These are phyloP conservation scores for Microsporum audouinii DNA, from an alignment of 2,329 filamentous ascomycete genomes.

Conservation along the genomic window DNA sequence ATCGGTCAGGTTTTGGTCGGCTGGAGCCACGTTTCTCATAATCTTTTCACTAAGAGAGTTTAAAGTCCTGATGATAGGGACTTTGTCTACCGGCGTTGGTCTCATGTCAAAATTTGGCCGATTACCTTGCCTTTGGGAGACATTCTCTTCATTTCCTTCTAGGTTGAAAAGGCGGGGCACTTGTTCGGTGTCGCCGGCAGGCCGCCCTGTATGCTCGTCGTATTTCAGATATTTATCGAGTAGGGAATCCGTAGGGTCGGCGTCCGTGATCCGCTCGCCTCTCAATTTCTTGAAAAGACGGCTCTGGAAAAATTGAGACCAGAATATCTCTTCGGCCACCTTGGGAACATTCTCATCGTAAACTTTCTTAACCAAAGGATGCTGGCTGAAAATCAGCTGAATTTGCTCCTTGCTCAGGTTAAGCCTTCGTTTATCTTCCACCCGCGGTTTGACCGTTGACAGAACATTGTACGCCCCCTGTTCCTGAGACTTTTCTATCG, in stretches of 20 bases:
- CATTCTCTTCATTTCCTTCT: constrained; percentile 88
- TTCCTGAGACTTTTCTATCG: constrained; percentile 75
- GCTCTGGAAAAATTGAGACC: constrained; percentile 88
- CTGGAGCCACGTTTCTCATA: constrained; percentile 72
- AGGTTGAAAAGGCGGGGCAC: constrained; percentile 86
- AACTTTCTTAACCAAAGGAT: constrained; percentile 76
- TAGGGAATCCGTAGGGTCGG: constrained; percentile 62
- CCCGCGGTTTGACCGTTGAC: constrained; percentile 71
- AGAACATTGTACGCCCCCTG: constrained; percentile 89
- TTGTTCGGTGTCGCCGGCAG: constrained; percentile 43
- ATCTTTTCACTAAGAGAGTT: constrained; percentile 91
- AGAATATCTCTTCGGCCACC: constrained; percentile 69
- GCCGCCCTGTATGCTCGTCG: constrained; percentile 47
- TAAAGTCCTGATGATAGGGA: constrained; percentile 77
- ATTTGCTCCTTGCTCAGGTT: constrained; percentile 87
- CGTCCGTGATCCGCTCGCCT: constrained; percentile 72
- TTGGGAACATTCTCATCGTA: constrained; percentile 90
- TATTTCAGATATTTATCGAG: constrained; percentile 77
- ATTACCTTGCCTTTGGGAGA: constrained; percentile 78
- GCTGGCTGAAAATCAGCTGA: constrained; percentile 82
- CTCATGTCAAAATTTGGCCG: constrained; percentile 83
- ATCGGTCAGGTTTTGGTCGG: constrained; percentile 56
- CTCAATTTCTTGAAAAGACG: constrained; percentile 81
- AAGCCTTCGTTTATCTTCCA: constrained; percentile 63
- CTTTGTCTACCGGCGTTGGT: constrained; percentile 59